Conservation (phyloP, 2,329 filamentous ascomycete genomes). For the Nigrograna mackinnonii region DNA sequence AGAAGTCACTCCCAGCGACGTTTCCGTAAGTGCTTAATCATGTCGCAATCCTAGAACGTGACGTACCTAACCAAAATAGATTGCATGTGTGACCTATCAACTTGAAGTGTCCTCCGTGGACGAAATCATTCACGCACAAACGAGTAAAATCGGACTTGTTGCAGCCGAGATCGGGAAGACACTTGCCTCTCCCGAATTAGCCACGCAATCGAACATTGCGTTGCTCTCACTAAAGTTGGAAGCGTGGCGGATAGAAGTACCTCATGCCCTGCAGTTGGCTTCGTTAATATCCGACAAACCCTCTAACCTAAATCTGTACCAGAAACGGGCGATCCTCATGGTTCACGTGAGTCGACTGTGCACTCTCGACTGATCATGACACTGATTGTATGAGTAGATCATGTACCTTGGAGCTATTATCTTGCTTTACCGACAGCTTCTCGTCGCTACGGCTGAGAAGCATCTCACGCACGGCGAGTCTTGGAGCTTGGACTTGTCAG, state of each 20-base stretch:
- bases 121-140: slow-evolving; percentile 37
- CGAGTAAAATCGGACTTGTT: slow-evolving; percentile 38
- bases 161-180: slow-evolving; percentile 40
- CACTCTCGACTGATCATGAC: neutral
- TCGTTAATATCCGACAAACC: slow-evolving; percentile 28
- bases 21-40: slow-evolving; percentile 25
- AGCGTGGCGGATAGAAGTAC: slow-evolving; percentile 36
- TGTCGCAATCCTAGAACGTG: neutral
- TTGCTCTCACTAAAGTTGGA: slow-evolving; percentile 36
- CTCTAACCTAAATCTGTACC: slow-evolving; percentile 28
- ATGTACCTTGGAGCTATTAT: slow-evolving; percentile 43
- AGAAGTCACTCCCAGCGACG: slow-evolving; percentile 31
- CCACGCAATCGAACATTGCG: slow-evolving; percentile 30
- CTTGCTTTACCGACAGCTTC: slow-evolving; percentile 37
- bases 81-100: slow-evolving; percentile 19
- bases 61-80: slow-evolving; percentile 19
- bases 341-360: slow-evolving; percentile 30
- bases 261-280: slow-evolving; percentile 30
- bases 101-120: slow-evolving; percentile 21
- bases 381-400: slow-evolving; percentile 25
- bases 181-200: slow-evolving; percentile 30
- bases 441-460: slow-evolving; percentile 35
- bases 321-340: slow-evolving; percentile 40
- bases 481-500: slow-evolving; percentile 24
- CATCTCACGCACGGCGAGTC: slow-evolving; percentile 29